Evolutionary conservation across 176 grass and related monocot genomes (phyloP).

Genomic region (Themeda triandra): DNA sequence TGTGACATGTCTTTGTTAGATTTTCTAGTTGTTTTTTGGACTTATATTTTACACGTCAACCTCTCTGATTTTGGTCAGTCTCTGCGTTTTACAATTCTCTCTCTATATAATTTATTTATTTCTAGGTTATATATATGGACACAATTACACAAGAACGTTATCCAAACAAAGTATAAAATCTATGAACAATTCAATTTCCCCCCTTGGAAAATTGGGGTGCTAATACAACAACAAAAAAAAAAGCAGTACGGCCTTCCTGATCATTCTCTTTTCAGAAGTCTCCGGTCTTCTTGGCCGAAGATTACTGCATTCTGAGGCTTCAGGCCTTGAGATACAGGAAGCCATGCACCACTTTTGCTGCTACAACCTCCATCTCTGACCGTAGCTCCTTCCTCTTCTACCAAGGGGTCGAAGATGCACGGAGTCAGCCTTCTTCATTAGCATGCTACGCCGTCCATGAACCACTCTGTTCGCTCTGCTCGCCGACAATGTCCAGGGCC

Average conservation of each 20-base stretch:
- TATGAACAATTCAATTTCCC: not conserved
- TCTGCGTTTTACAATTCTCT: not conserved
- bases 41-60: no score
- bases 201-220: not conserved
- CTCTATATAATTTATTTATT: no score
- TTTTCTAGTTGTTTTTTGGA: no score
- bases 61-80: not conserved
- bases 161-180: not conserved
- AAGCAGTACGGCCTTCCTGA: not conserved
- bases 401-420: not conserved
- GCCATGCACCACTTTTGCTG: not conserved
- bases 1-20: not conserved
- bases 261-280: not conserved
- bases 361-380: not conserved
- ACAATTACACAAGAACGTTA: not conserved
- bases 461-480: not conserved
- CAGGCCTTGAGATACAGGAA: not conserved
- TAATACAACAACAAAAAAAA: no score
- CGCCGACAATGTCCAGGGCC: not conserved
- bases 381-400: not conserved
- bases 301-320: not conserved
- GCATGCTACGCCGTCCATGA: not conserved
- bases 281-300: not conserved
- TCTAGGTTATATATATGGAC: no score
- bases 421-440: not conserved